Evolutionary conservation across 108 stramenopile species (phyloP), one percentile per base, ranked within the genome.

Genomic region (Halocafeteria seosinensis): DNA sequence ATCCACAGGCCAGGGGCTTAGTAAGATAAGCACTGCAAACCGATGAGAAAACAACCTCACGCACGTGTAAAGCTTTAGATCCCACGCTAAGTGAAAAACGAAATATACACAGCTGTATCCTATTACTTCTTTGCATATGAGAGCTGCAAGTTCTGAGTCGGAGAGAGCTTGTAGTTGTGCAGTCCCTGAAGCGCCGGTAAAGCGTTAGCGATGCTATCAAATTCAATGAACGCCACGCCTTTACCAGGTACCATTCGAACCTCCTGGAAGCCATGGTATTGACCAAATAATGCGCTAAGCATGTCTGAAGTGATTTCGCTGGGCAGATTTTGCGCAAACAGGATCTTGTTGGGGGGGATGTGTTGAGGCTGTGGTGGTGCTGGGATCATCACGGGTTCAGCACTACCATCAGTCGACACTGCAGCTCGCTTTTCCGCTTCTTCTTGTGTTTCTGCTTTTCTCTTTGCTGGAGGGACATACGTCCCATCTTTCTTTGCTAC

Each of bases 271-370:
- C 91, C 93, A 8, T 73, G 38, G 76, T 90, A 89, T 68, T 87
- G 88, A 63, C 85, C 86, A 70, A 92, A 95, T 34, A 95, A 71
- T 84, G 88, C 88, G 38, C 72, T 72, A 32, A 95, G 69, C 12
- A 11, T 3, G 30, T 55, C 53, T 8, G 53, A 9, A 8, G 9
- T 5, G 8, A 12, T 88, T 90, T 91, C 82, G 84, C 78, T 71
- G 89, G 84, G 66, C 86, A 91, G 72, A 86, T 86, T 58, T 87
- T 77, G 50, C 11, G 84, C 83, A 73, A 90, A 74, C 37, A 87
- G 58, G 25, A 83, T 78, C 27, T 82, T 78, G 32, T 84, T 84
- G 6, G 88, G 88, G 51, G 65, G 70, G 50, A 53, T 32, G 50
- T 21, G 33, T 58, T 5, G 9, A 5, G 53, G 9, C 8, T 11